Conservation (phyloP, 1,139 yeast species). For the Blastobotrys aristatus region DNA sequence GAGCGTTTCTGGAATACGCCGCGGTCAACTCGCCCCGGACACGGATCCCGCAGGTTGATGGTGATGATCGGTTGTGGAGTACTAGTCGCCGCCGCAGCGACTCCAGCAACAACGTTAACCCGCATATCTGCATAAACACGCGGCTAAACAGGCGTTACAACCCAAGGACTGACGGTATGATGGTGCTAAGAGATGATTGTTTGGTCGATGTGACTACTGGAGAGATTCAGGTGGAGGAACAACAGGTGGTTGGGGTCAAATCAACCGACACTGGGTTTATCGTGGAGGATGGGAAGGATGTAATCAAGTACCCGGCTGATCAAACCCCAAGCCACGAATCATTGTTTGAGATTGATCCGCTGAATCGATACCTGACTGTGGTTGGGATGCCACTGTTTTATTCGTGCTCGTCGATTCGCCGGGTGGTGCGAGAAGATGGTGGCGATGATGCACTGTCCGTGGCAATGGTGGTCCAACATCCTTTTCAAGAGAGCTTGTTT, state of each 20-base stretch:
- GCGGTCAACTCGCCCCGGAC: background rate
- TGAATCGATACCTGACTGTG: background rate
- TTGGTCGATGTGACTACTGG: background rate
- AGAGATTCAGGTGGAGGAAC: background rate
- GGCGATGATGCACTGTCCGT: background rate
- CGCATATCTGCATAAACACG: background rate
- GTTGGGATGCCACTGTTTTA: conserved; percentile 5
- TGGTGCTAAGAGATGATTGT: background rate
- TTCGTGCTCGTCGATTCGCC: conserved; percentile 1
- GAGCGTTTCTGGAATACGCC: background rate
- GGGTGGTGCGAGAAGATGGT: conserved; percentile 1
- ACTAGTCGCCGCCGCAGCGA: background rate
- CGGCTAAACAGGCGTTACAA: background rate
- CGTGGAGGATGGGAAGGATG: background rate
- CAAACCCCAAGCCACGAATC: background rate
- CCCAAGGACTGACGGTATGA: background rate
- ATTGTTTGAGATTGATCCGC: background rate
- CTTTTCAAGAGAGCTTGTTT: background rate
- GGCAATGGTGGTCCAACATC: conserved; percentile 4
- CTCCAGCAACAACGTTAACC: background rate
- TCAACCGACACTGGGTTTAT: background rate
- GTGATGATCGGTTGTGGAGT: background rate
- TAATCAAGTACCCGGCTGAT: background rate
- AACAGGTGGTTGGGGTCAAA: background rate
- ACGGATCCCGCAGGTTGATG: background rate